Evolutionary conservation across 2,329 filamentous ascomycete species (phyloP).

Genomic region (Pestalotiopsis sp.): DNA sequence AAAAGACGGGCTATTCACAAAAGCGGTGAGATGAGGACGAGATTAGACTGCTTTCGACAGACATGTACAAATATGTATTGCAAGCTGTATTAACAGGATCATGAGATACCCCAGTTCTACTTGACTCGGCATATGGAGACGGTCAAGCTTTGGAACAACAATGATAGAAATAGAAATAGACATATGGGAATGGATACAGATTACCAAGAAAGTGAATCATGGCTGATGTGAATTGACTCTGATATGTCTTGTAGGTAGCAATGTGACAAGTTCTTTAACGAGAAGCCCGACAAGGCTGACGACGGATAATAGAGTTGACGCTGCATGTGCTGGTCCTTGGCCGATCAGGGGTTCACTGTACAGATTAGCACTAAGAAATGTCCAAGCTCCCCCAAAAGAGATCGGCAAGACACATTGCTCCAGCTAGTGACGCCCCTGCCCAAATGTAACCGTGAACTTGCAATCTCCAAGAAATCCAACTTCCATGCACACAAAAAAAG

Average conservation of each 20-base stretch:
- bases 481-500: not conserved
- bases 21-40: too few species aligned
- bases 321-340: not conserved
- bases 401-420: not conserved
- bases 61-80: not conserved
- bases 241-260: not conserved
- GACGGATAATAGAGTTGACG: not conserved
- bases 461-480: constrained; percentile 1
- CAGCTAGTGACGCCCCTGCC: constrained; percentile 1
- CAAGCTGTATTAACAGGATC: not conserved
- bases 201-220: not conserved
- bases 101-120: not conserved
- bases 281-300: not conserved
- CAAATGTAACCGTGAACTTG: not conserved
- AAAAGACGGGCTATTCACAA: too few species aligned
- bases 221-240: not conserved
- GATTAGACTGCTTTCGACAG: too few species aligned
- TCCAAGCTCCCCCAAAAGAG: not conserved
- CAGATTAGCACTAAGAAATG: not conserved
- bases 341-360: not conserved
- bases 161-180: not conserved
- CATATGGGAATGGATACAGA: not conserved
- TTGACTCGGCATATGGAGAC: not conserved
- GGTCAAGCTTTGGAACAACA: not conserved
- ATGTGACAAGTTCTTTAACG: not conserved